Percentiles rank a stretch among this genome's conserved stretches.
These are phyloP conservation scores for Ambrosiella cleistominuta DNA, from an alignment of 2,329 filamentous ascomycete genomes.

Conservation along the genomic window DNA sequence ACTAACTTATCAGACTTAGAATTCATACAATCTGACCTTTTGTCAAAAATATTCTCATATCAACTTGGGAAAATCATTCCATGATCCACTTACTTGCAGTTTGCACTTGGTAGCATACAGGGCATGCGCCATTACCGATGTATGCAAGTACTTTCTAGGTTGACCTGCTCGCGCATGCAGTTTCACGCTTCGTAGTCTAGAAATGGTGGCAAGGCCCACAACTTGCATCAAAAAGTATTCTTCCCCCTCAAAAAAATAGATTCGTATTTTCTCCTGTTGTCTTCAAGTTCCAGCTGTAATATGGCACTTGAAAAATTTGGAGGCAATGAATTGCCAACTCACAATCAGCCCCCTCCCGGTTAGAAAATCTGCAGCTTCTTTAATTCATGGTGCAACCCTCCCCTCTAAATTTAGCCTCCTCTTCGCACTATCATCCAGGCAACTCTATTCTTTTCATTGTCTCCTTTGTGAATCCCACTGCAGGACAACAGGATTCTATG, in stretches of 20 bases:
- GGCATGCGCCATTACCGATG: background rate
- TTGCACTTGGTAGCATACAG: background rate
- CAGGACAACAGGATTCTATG: background rate
- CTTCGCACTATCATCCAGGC: background rate
- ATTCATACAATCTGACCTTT: too few relatives aligned
- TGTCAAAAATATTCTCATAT: background rate
- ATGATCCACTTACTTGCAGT: background rate
- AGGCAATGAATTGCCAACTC: background rate
- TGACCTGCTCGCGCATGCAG: background rate
- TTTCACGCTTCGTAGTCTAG: background rate
- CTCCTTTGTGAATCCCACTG: background rate
- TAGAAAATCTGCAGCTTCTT: background rate
- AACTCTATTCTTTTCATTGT: background rate
- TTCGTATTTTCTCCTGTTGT: background rate
- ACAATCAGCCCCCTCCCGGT: background rate
- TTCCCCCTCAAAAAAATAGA: too few relatives aligned
- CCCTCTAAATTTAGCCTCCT: background rate
- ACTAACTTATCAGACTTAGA: too few relatives aligned
- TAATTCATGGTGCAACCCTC: background rate
- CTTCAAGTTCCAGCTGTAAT: background rate
- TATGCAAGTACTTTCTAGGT: conserved; percentile 7
- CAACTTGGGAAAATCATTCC: background rate
- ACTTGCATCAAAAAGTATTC: background rate
- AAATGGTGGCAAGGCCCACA: background rate
- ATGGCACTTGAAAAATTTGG: background rate